Percentiles rank a stretch among this genome's conserved stretches.
Conservation (phyloP, 257 asterid species). For the Rhazya stricta region DNA sequence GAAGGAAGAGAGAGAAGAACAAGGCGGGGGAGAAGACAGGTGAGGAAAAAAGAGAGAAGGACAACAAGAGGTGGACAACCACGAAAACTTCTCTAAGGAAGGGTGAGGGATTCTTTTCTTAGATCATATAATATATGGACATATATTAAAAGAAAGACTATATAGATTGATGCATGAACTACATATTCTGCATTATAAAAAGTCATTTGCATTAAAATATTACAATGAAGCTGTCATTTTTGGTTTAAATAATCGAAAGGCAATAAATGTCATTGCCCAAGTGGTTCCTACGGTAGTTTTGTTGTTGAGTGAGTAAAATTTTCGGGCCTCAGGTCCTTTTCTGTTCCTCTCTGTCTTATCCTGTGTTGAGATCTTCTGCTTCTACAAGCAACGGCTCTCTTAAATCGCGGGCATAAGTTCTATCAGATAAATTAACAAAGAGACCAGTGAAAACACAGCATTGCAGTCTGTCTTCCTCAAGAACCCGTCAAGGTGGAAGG, state of each 20-base stretch:
- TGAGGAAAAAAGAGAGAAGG: slow-evolving; percentile 15
- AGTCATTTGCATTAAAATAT: not conserved
- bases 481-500: no score
- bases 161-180: not conserved
- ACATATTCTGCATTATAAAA: not conserved
- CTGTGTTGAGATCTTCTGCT: not conserved
- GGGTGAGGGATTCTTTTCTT: slow-evolving; percentile 25
- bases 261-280: not conserved
- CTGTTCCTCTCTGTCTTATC: not conserved
- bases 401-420: not conserved
- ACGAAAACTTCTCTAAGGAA: slow-evolving; percentile 32
- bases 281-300: not conserved
- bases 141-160: not conserved
- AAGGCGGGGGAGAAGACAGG: slow-evolving; percentile 14
- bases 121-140: not conserved
- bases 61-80: slow-evolving; percentile 36
- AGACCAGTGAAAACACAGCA: not conserved
- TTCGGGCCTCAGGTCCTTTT: slow-evolving; percentile 5
- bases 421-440: not conserved
- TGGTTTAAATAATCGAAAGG: not conserved
- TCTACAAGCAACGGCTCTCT: slow-evolving; percentile 1
- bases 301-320: slow-evolving; percentile 2
- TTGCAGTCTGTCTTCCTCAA: no score
- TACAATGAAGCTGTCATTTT: not conserved
- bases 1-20: slow-evolving; percentile 7